Percentiles rank a stretch among this genome's conserved stretches.
These are phyloP conservation scores for Ceratocystis alfenasii DNA, from an alignment of 2,329 filamentous ascomycete genomes.

Conservation along the genomic window DNA sequence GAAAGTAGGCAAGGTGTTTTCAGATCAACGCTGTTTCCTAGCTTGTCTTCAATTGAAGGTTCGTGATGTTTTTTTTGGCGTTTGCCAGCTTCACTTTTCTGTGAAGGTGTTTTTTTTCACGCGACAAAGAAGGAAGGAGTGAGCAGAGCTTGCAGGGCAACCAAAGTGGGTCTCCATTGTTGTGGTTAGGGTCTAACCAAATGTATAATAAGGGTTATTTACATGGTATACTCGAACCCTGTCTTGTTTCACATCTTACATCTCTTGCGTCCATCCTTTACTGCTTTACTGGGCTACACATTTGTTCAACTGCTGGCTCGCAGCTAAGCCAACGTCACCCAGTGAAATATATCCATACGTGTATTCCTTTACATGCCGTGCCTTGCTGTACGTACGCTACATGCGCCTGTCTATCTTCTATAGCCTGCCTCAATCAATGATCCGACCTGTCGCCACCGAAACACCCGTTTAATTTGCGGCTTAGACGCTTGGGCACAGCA, in stretches of 20 bases:
- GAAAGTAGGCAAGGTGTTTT: background rate
- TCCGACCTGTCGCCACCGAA: background rate
- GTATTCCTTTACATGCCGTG: too few relatives aligned
- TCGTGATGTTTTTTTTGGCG: conserved; percentile 15
- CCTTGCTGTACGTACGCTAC: background rate
- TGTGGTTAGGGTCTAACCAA: background rate
- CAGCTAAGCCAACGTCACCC: too few relatives aligned
- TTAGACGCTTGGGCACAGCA: background rate
- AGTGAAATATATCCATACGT: too few relatives aligned
- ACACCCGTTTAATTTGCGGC: background rate
- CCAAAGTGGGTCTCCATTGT: background rate
- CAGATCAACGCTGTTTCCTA: background rate
- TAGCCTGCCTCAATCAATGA: background rate
- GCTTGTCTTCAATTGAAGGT: background rate
- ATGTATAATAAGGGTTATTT: background rate
- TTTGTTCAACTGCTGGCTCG: too few relatives aligned
- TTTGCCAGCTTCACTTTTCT: conserved; percentile 6
- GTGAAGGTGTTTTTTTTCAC: conserved; percentile 11
- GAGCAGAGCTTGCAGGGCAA: conserved; percentile 7
- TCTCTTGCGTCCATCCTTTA: background rate
- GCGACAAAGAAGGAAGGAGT: background rate
- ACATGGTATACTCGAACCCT: background rate
- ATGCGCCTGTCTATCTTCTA: background rate
- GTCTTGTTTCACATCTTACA: background rate
- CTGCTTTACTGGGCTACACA: too few relatives aligned